Evolutionary conservation across 306 rosid genomes (phyloP), one percentile per base, ranked within the genome.

Genomic region (Vigna mungo): DNA sequence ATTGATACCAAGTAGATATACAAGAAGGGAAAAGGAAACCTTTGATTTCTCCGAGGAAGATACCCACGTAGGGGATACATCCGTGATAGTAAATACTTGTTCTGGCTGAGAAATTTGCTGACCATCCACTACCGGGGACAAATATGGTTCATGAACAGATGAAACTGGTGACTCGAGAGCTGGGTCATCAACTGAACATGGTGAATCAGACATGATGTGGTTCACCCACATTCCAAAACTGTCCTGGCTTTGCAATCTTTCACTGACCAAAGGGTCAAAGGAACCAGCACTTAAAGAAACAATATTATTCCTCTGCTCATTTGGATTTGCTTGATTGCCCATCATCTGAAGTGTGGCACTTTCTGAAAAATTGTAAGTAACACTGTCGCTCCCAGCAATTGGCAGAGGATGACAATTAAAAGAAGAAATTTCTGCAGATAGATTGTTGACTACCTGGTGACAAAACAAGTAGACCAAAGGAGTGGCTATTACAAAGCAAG

Each of bases 201-300:
- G 77, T 63, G 96, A 85, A 54, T 88, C 94, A 16, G 80, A 77
- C 74, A 89, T 79, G 9, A 96, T 77, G 52, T 85, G 47, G 70
- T 80, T 88, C 75, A 91, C 81, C 97, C 98, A 96, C 85, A 84
- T 88, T 81, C 97, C 97, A 77, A 96, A 92, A 84, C 97, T 96
- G 82, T 86, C 94, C 92, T 91, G 97, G 75, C 90, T 88, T 67
- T 84, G 89, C 90, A 95, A 84, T 77, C 85, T 83, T 21, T 71
- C 86, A 81, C 80, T 78, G 65, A 72, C 85, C 82, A 75, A 72
- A 71, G 66, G 71, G 52, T 82, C 76, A 72, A 32, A 43, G 51
- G 88, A 85, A 76, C 69, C 78, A 73, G 54, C 78, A 61, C 60
- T 68, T 56, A 46, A 63, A 61, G 87, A 64, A 53, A 74, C 67